Percentiles rank a stretch among this genome's conserved stretches.
phyloP scores from a whole-genome alignment of 805 yeast species.

The Spathaspora passalidarum region DNA sequence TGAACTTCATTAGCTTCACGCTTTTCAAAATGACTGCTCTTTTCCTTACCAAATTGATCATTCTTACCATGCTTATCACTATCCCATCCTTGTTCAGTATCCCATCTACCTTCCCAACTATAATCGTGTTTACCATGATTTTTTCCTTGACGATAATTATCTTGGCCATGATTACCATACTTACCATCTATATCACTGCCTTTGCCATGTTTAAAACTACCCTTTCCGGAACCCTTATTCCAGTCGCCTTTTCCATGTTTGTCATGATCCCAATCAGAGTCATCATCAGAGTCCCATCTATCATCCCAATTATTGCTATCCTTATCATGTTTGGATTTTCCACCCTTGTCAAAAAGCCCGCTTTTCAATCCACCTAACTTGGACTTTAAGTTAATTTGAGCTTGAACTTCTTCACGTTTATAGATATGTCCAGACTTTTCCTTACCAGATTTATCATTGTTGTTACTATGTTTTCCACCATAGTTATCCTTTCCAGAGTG shows the following conservation, averaged over 20 bases:
- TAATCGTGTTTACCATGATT: too few species aligned
- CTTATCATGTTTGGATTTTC: not conserved
- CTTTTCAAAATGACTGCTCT: not conserved
- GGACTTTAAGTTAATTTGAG: not conserved
- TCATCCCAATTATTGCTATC: not conserved
- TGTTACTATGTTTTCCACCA: not conserved
- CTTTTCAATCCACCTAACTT: not conserved
- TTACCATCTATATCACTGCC: too few species aligned
- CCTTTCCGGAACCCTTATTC: not conserved
- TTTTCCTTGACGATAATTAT: too few species aligned
- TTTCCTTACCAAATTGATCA: too few species aligned
- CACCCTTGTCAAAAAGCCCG: not conserved
- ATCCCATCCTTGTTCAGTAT: too few species aligned
- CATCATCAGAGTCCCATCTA: not conserved
- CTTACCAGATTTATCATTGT: not conserved
- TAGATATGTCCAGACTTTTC: not conserved
- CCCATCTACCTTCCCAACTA: not conserved
- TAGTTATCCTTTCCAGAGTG: not conserved
- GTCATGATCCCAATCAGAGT: constrained; percentile 1
- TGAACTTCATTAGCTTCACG: too few species aligned
- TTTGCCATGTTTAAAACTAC: too few species aligned
- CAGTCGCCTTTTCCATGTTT: not conserved
- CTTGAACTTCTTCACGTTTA: not conserved
- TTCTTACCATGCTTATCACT: too few species aligned
- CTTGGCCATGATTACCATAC: too few species aligned